Conservation (phyloP, 2,329 filamentous ascomycete species). For the Arthrobotrys musiformis region DNA sequence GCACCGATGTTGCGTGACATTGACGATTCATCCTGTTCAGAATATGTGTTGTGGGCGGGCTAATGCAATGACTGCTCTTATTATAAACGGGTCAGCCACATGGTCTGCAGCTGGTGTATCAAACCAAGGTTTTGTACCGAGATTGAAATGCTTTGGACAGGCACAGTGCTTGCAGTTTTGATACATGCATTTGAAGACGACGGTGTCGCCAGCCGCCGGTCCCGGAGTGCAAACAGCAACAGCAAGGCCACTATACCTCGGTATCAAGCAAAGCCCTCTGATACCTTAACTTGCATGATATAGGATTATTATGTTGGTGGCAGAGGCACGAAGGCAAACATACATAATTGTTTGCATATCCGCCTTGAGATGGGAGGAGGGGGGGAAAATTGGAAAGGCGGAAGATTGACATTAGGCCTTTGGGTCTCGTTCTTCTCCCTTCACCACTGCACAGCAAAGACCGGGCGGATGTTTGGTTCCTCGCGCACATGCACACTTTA, state of each 20-base stretch:
- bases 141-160: neutral
- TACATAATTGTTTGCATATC: neutral
- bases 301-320: neutral
- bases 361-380: neutral
- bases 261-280: neutral
- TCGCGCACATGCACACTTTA: neutral
- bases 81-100: neutral
- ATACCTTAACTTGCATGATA: neutral
- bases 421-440: neutral
- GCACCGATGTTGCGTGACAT: constrained; percentile 26
- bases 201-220: neutral
- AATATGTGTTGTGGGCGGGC: constrained; percentile 41
- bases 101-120: neutral
- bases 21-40: constrained; percentile 31
- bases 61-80: neutral
- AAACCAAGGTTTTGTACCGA: neutral
- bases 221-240: neutral
- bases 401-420: neutral
- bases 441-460: neutral
- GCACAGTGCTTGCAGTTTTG: neutral
- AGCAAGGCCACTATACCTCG: neutral
- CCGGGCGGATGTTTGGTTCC: neutral
- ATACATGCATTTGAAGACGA: neutral
- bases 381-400: neutral
- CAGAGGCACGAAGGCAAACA: neutral